Evolutionary conservation across 208 protist species (phyloP), one percentile per base, ranked within the genome.

Genomic region (Herpetomonas samuelpessoai): DNA sequence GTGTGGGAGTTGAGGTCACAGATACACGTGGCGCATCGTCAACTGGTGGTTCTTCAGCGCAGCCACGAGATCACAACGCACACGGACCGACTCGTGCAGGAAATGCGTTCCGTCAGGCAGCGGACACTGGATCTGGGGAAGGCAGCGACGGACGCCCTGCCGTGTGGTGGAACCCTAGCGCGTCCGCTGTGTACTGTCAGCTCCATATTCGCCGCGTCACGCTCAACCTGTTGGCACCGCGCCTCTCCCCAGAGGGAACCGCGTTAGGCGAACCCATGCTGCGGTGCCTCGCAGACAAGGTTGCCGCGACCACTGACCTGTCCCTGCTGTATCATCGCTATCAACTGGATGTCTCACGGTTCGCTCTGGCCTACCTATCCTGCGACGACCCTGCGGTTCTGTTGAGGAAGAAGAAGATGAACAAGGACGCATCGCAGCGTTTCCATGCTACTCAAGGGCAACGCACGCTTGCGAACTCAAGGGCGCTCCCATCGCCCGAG

Each of bases 161-260:
- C 9, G 35, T 41, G 35, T 41, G 35, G 35, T 41, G 35, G 35
- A 41, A 41, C 9, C 9, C 6, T 3, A 50, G 12, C 12, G 55
- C 26, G 24, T 14, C 31, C 9, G 30, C 44, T 10, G 24, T 45
- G 21, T 68, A 57, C 22, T 30, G 72, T 14, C 45, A 71, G 12
- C 22, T 81, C 27, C 69, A 39, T 16, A 26, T 81, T 24, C 41
- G 59, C 14, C 65, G 69, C n/a, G 55, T 71, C 19, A 57, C 57
- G 2, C 21, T 86, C 21, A 50, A 57, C 18, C 48, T 85, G 39
- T 76, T 77, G 50, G 71, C 83, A 27, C 78, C 83, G 14, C 75
- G 83, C 10, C 76, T 89, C 21, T 89, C 83, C 16, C 79, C 79
- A 25, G 66, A 74, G 57, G 73, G 79, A n/a, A 30, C 66, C 19